Evolutionary conservation across 306 rosid species (phyloP).

Genomic region (Cyclanthera cordifolia): DNA sequence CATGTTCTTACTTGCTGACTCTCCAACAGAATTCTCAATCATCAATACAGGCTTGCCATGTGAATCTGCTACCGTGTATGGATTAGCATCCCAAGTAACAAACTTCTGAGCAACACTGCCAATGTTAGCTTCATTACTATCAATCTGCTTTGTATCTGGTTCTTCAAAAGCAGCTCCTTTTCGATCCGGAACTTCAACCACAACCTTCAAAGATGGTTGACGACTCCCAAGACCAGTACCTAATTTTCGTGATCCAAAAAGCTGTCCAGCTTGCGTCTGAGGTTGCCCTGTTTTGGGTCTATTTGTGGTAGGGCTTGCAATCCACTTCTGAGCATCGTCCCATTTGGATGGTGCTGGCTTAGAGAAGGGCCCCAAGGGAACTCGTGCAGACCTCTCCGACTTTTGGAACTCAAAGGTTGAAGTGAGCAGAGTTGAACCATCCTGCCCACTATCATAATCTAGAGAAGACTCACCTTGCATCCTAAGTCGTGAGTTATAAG

Average conservation of each 20-base stretch:
- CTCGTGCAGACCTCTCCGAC: conserved; percentile 69
- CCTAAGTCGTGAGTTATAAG: conserved; percentile 34
- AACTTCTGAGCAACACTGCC: conserved; percentile 49
- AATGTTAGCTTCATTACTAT: conserved; percentile 54
- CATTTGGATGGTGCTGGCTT: conserved; percentile 92
- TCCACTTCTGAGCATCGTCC: conserved; percentile 99
- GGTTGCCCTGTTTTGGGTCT: conserved; percentile 49
- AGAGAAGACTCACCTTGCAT: conserved; percentile 43
- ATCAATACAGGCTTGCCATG: conserved; percentile 44
- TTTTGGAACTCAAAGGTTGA: conserved; percentile 80
- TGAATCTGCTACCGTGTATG: conserved; percentile 50
- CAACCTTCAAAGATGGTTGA: conserved; percentile 57
- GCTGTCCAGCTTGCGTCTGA: conserved; percentile 47
- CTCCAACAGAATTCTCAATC: conserved; percentile 32
- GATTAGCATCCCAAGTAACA: conserved; percentile 58
- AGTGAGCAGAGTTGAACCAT: conserved; percentile 33
- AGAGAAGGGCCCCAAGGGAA: conserved; percentile 61
- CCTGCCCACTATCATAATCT: conserved; percentile 52
- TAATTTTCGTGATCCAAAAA: conserved; percentile 37
- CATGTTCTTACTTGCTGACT: conserved; percentile 33
- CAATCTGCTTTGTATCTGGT: conserved; percentile 82
- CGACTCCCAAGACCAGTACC: conserved; percentile 46
- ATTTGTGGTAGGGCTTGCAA: conserved; percentile 75
- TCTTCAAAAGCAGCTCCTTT: conserved; percentile 47
- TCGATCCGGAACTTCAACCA: conserved; percentile 71